Evolutionary conservation across 1,139 yeast genomes (phyloP).

Genomic region (Eremothecium gossypii): DNA sequence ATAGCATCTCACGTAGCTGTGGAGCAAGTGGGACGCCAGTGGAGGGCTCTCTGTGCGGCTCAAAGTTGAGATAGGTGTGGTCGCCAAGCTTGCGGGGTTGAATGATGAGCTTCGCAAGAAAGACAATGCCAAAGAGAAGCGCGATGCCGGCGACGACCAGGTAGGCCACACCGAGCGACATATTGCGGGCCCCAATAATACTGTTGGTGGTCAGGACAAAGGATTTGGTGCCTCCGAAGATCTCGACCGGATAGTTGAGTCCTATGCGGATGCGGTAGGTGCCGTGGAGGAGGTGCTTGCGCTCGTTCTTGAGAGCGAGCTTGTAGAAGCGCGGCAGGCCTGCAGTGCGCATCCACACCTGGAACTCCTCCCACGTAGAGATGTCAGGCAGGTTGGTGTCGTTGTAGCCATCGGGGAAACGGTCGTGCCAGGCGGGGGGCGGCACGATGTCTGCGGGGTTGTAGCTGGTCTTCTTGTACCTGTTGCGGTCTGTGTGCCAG

Average conservation of each 20-base stretch:
- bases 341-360: conserved; percentile 97
- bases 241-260: conserved; percentile 79
- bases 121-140: conserved; percentile 36
- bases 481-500: conserved; percentile 53
- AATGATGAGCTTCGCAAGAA: conserved; percentile 38
- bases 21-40: conserved; percentile 9
- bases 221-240: conserved; percentile 74
- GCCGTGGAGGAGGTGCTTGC: conserved; percentile 52
- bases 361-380: conserved; percentile 70
- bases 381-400: conserved; percentile 77
- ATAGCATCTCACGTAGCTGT: conserved; percentile 26
- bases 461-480: conserved; percentile 75
- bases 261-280: conserved; percentile 65
- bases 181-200: conserved; percentile 84
- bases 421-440: conserved; percentile 88
- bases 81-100: conserved; percentile 39
- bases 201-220: conserved; percentile 75
- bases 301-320: conserved; percentile 71
- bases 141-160: conserved; percentile 88
- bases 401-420: conserved; percentile 84
- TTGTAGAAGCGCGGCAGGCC: conserved; percentile 82
- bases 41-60: conserved; percentile 19
- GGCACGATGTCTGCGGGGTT: conserved; percentile 69
- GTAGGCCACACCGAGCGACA: conserved; percentile 82
- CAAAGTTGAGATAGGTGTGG: conserved; percentile 33